phyloP scores from a whole-genome alignment of 805 yeast genomes.

The Yamadazyma sp. region DNA sequence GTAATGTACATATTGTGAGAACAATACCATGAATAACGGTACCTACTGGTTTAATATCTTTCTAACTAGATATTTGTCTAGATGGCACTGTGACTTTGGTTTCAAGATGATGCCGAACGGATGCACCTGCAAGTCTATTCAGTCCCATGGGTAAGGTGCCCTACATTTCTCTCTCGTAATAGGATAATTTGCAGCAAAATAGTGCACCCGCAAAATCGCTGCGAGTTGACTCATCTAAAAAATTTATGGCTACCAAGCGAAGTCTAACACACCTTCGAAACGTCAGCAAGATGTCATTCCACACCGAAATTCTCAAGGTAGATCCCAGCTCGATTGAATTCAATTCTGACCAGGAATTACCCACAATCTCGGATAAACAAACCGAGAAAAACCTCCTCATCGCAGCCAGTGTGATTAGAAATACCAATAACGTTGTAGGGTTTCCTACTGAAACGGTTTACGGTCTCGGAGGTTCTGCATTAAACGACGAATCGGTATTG shows the following conservation, averaged over 20 bases:
- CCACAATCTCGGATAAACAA: constrained; percentile 49
- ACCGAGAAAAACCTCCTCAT: constrained; percentile 50
- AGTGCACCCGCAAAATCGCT: too few relatives aligned
- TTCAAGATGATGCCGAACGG: too few relatives aligned
- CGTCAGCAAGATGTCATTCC: constrained; percentile 13
- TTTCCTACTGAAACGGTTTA: constrained; percentile 98
- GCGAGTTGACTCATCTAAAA: constrained; percentile 4
- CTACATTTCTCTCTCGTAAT: too few relatives aligned
- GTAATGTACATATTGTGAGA: too few relatives aligned
- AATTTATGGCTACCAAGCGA: constrained; percentile 6
- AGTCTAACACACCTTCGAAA: neutral
- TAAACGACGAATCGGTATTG: constrained; percentile 67
- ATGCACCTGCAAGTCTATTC: too few relatives aligned
- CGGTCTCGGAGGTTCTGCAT: constrained; percentile 89
- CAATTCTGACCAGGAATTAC: constrained; percentile 38
- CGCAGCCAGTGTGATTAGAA: constrained; percentile 59
- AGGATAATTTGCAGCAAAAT: too few relatives aligned
- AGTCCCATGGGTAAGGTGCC: too few relatives aligned
- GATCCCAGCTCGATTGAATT: constrained; percentile 54
- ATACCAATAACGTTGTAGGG: constrained; percentile 66
- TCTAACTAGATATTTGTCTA: too few relatives aligned
- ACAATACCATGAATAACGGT: too few relatives aligned
- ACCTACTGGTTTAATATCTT: too few relatives aligned
- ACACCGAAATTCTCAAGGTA: constrained; percentile 50
- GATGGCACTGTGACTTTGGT: too few relatives aligned